Base-by-base conservation (phyloP, 768 basidiomycete genomes). In the Boletellus ananas region DNA sequence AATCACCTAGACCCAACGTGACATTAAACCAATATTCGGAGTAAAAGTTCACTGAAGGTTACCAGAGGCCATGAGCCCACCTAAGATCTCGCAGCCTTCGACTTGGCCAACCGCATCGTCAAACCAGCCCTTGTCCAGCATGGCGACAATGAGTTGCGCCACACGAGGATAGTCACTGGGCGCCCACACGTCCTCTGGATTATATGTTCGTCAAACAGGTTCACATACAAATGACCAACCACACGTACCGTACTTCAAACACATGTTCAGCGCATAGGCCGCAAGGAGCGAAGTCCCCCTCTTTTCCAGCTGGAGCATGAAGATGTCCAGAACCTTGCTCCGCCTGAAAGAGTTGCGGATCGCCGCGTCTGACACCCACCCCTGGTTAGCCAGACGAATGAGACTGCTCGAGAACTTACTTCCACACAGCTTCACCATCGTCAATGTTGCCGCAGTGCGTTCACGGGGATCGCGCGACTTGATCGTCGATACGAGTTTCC, bases 101-200 rank as follows among this genome's bases (percentile, higher is more conserved):
- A 58, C 44, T 17, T 4, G 38, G 12, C 59, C 62, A 0, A 64
- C 34, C 10, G 62, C 59, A 21, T 61, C 62, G 14, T 62, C 58
- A 17, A 62, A 64, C 33, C 47, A 61, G 49, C 64, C 51, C 9
- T 52, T 29, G 20, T 35, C 42, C 46, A 56, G 18, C 62, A 62
- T 62, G 9, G 39, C 38, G 10, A 62, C 52, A 2, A 61, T 61
- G 3, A 52, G 21, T 38, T 49, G 50, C 11, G 29, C 29, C 29
- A 3, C 8, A 29, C 3, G 56, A 45, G 17, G 51, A 36, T 23
- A 20, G 25, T 37, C 42, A 13, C 64, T 21, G n/a, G 16, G n/a
- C 6, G 42, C 36, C 25, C 47, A 40, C 56, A 63, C 58, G 20
- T 56, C 51, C 6, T 16, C 61, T 62, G 4, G 21, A 6, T 11